phyloP scores from a whole-genome alignment of 768 basidiomycete species.

The Hygrocybe coccinea region DNA sequence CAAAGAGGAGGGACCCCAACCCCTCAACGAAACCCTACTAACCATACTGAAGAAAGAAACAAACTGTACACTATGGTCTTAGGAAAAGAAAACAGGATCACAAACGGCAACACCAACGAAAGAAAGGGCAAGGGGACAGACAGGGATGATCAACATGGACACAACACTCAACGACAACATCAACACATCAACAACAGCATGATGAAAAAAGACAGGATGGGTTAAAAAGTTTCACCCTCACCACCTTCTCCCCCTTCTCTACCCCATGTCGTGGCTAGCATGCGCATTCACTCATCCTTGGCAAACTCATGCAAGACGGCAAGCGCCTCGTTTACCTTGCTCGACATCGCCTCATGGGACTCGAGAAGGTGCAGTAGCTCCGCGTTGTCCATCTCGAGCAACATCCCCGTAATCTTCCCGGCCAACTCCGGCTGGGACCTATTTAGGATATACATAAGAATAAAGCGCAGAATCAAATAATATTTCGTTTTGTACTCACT shows the following conservation, averaged over 20 bases:
- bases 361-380: constrained; percentile 91
- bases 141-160: not conserved
- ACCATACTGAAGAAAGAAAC: not conserved
- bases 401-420: constrained; percentile 98
- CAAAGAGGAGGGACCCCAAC: too few relatives aligned
- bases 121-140: not conserved
- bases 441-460: constrained; percentile 8
- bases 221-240: constrained; percentile 23
- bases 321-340: constrained; percentile 91
- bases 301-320: constrained; percentile 82
- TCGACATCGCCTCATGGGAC: constrained; percentile 70
- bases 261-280: constrained; percentile 4
- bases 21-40: not conserved
- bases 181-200: too few relatives aligned
- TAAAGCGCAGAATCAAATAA: constrained; percentile 7
- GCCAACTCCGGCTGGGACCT: constrained; percentile 88
- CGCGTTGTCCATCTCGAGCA: constrained; percentile 96
- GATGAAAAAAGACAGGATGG: constrained; percentile 41
- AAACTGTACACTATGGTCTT: not conserved
- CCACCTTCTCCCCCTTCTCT: not conserved
- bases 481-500: constrained; percentile 53
- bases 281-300: constrained; percentile 33
- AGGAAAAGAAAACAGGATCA: not conserved
- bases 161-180: too few relatives aligned
- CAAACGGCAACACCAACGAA: not conserved